A percentile compares a stretch with the other conserved stretches of the same genome.
These are phyloP conservation scores for Halophytophthora batemanensis DNA, from an alignment of 352 stramenopile genomes.

Conservation along the genomic window DNA sequence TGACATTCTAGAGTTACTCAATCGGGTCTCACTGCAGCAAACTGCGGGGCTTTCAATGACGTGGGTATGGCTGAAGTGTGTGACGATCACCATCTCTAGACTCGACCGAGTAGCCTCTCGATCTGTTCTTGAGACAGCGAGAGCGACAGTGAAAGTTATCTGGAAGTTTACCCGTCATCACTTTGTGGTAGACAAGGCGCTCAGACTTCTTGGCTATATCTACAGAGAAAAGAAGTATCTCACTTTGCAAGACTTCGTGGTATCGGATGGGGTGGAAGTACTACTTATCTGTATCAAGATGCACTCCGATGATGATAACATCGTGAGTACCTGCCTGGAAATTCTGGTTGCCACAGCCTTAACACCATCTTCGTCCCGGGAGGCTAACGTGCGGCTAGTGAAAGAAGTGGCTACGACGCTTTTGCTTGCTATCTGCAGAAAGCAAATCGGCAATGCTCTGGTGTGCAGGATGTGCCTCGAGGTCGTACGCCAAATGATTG, in stretches of 20 bases:
- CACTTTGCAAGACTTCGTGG: constrained; percentile 10
- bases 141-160: constrained; percentile 7
- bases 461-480: constrained; percentile 19
- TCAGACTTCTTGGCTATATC: constrained; percentile 7
- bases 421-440: constrained; percentile 16
- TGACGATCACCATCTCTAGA: constrained; percentile 8
- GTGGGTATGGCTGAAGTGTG: constrained; percentile 24
- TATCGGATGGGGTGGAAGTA: constrained; percentile 12
- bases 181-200: constrained; percentile 20
- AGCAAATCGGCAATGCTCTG: constrained; percentile 5
- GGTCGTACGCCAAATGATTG: constrained; percentile 14
- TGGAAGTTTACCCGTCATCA: constrained; percentile 22
- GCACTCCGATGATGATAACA: constrained; percentile 17
- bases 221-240: constrained; percentile 15
- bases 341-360: constrained; percentile 7
- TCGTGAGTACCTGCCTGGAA: constrained; percentile 7
- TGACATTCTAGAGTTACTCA: constrained; percentile 14
- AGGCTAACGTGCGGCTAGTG: constrained; percentile 10
- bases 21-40: constrained; percentile 6
- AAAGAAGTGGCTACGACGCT: constrained; percentile 1
- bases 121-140: constrained; percentile 9
- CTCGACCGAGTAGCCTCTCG: constrained; percentile 3
- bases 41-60: constrained; percentile 6
- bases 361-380: constrained; percentile 3
- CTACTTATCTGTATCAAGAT: constrained; percentile 20